Evolutionary conservation across 2,329 filamentous ascomycete genomes (phyloP), one percentile per base, ranked within the genome.

Genomic region (Calonectria leucothoes): DNA sequence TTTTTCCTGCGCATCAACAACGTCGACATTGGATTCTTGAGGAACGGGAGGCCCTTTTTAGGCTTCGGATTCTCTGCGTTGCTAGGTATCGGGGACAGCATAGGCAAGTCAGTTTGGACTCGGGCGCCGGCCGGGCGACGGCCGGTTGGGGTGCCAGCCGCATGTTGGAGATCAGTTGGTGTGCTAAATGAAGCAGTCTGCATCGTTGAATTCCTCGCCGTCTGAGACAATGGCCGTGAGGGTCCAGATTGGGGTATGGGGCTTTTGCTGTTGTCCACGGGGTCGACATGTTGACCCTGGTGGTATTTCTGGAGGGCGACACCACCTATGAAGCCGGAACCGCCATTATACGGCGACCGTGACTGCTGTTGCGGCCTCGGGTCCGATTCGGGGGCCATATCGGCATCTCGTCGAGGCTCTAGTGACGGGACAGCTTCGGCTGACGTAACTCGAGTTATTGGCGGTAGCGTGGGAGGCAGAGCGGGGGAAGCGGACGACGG

Each of bases 11-110:
- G 87, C 85, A 89, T 85, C 65, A 93, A 84, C 27, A 92, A 81
- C 0, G 89, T 90, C 2, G 91, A 90, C 86, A 91, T 89, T 51
- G 90, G 88, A 69, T 91, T 91, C 78, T 91, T 91, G 11, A 91
- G 82, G 67, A 91, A 91, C 0, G 90, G 89, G 45, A 91, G 82
- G 2, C 89, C 85, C 75, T 91, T 91, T 76, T 87, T 90, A 33
- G 85, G 84, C 78, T 88, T 89, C n/a, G 81, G 80, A 6, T 83
- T 81, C 64, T 90, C 88, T 14, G 80, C 76, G 20, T 79, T 80
- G 27, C 79, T 73, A 29, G 79, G 75, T 10, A 83, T 77, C n/a
- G 80, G 80, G n/a, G 82, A 74, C 31, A 82, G 66, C 6, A 76
- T 70, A 31, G 83, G 76, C 7, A 85, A 79, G 37, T 89, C 87